Evolutionary conservation across 2,329 filamentous ascomycete genomes (phyloP), one percentile per base, ranked within the genome.

Genomic region (Akanthomyces lecanii): DNA sequence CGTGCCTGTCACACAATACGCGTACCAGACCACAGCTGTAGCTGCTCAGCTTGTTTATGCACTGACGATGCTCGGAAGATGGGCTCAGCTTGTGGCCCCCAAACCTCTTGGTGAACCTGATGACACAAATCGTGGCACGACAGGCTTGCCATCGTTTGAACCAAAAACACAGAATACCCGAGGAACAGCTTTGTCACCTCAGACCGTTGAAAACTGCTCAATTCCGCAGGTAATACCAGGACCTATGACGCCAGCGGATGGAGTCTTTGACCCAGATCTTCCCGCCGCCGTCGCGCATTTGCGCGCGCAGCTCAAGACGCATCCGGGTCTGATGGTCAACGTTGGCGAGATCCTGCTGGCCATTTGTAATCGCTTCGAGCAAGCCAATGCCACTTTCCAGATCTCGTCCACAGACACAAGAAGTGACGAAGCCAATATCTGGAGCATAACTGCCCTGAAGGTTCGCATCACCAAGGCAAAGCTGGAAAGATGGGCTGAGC

Each of bases 51-150:
- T 84, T 0, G 76, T 83, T 4, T 81, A 83, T 59, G 78, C 76
- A n/a, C 70, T 82, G 48, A 79, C 76, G 5, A 81, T 82, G 75
- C 73, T 84, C 0, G 77, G 79, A 1, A 76, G 81, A 7, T 84
- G 81, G 81, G 77, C 79, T 5, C 81, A 80, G 50, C 72, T 82
- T 0, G 73, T 79, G 0, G 76, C 75, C 0, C 76, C 76, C 0
- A 75, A 75, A 25, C 69, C 71, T 0, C 63, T 52, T n/a, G 58
- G 44, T 5, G 40, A 51, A 47, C 23, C 58, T 16, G 59, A 58
- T 16, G 59, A 50, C 8, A 50, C 52, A 10, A 30, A 61, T 14
- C 52, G 57, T 14, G 52, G 38, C 51, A 59, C 53, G 18, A 21
- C 55, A 18, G 59, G 63, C 14, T 14, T 64, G 6, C 11, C 45